Evolutionary conservation across 169 alveolate species (phyloP).

Genomic region (Cryptosporidium parvum): DNA sequence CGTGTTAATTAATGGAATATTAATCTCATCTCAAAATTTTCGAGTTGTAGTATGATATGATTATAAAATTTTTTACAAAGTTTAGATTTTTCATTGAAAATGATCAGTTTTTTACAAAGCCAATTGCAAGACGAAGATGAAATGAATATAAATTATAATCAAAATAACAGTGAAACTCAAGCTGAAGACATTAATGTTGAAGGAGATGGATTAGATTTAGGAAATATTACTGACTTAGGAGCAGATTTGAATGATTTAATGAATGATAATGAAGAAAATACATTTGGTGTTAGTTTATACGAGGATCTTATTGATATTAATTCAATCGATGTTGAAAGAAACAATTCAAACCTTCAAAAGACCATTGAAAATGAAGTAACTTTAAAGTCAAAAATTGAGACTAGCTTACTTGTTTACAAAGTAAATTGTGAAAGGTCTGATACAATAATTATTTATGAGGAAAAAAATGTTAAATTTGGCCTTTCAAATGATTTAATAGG

Average conservation of each 20-base stretch:
- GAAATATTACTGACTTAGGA: background rate
- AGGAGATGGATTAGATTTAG: background rate
- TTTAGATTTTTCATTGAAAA: background rate
- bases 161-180: background rate
- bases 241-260: slow-evolving; percentile 27
- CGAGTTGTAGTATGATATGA: background rate
- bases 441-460: background rate
- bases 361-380: slow-evolving; percentile 31
- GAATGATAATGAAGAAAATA: slow-evolving; percentile 29
- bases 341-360: background rate
- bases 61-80: background rate
- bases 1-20: background rate
- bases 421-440: background rate
- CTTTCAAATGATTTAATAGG: slow-evolving; percentile 55
- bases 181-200: background rate
- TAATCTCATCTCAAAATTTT: background rate
- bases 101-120: background rate
- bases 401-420: slow-evolving; percentile 21
- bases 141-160: background rate
- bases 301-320: slow-evolving; percentile 54
- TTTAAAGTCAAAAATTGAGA: slow-evolving; percentile 43
- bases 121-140: background rate
- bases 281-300: slow-evolving; percentile 72
- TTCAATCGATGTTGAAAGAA: background rate
- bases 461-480: slow-evolving; percentile 15